These are phyloP conservation scores for Nitzschia sp. DNA, from an alignment of 108 stramenopile species.

Conservation along the genomic window DNA sequence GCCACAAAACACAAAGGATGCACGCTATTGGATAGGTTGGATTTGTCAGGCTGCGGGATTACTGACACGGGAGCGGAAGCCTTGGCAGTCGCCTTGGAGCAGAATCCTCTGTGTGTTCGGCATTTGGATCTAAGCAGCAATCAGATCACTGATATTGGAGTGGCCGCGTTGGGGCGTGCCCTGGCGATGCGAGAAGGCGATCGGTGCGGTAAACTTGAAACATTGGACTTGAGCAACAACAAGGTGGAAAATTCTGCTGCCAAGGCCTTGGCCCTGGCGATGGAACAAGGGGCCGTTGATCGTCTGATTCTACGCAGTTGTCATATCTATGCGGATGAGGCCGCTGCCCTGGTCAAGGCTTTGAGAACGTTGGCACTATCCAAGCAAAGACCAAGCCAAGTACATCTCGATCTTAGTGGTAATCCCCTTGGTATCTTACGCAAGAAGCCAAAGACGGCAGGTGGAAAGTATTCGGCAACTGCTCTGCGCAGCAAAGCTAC, in stretches of 20 bases:
- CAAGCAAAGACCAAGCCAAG: background rate
- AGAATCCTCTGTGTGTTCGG: slow-evolving; percentile 48
- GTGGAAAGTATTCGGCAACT: slow-evolving; percentile 56
- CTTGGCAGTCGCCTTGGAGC: slow-evolving; percentile 67
- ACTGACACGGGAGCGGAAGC: slow-evolving; percentile 77
- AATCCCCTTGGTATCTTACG: slow-evolving; percentile 71
- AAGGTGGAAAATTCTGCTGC: slow-evolving; percentile 63
- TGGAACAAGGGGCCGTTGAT: slow-evolving; percentile 47
- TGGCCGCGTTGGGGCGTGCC: slow-evolving; percentile 49
- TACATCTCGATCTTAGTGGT: slow-evolving; percentile 71
- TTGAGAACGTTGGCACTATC: slow-evolving; percentile 30
- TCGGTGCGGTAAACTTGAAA: slow-evolving; percentile 4
- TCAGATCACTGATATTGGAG: slow-evolving; percentile 70
- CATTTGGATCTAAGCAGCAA: slow-evolving; percentile 81
- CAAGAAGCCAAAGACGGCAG: slow-evolving; percentile 52
- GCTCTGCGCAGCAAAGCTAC: slow-evolving; percentile 73
- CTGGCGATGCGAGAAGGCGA: slow-evolving; percentile 31
- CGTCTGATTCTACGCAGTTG: slow-evolving; percentile 68
- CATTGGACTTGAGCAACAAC: slow-evolving; percentile 77
- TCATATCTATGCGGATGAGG: slow-evolving; percentile 67
- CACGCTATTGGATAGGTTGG: slow-evolving; percentile 57
- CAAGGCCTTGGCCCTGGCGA: slow-evolving; percentile 51
- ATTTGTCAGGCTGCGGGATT: slow-evolving; percentile 74
- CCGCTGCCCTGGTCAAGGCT: slow-evolving; percentile 56
- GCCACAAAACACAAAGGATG: slow-evolving; percentile 6